Conservation (phyloP, 371 early-diverging fungal genomes). For the Cokeromyces recurvatus region DNA sequence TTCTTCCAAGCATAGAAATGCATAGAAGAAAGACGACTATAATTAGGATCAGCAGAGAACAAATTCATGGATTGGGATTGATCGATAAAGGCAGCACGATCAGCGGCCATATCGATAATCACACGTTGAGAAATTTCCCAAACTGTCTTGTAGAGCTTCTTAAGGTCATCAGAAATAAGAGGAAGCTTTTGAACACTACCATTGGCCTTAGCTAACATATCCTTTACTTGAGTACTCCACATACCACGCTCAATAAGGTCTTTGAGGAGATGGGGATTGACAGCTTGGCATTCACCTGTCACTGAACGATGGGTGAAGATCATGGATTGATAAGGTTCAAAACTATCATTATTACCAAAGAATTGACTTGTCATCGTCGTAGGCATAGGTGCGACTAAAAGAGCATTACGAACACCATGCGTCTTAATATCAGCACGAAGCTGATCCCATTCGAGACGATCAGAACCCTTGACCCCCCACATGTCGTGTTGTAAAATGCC, state of each 20-base stretch:
- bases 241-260: constrained; percentile 88
- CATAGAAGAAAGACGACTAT: constrained; percentile 93
- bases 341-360: constrained; percentile 97
- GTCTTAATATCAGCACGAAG: constrained; percentile 78
- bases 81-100: constrained; percentile 95
- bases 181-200: constrained; percentile 90
- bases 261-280: constrained; percentile 92
- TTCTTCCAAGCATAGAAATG: constrained; percentile 98
- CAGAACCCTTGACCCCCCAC: constrained; percentile 77
- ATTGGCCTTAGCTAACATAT: constrained; percentile 88
- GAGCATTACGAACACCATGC: constrained; percentile 92
- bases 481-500: constrained; percentile 95
- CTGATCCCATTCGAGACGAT: constrained; percentile 84
- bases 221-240: constrained; percentile 94
- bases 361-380: constrained; percentile 97
- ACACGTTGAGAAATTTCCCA: constrained; percentile 96
- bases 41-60: constrained; percentile 92
- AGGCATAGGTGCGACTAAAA: constrained; percentile 97
- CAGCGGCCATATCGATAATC: constrained; percentile 76
- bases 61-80: constrained; percentile 96
- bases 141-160: constrained; percentile 94
- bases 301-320: constrained; percentile 94
- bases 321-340: constrained; percentile 95
- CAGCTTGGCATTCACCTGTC: constrained; percentile 98
- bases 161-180: constrained; percentile 82